Percentiles rank a stretch among this genome's conserved stretches.
These are phyloP conservation scores for Pterocarpus santalinus DNA, from an alignment of 306 rosid genomes.

Conservation along the genomic window DNA sequence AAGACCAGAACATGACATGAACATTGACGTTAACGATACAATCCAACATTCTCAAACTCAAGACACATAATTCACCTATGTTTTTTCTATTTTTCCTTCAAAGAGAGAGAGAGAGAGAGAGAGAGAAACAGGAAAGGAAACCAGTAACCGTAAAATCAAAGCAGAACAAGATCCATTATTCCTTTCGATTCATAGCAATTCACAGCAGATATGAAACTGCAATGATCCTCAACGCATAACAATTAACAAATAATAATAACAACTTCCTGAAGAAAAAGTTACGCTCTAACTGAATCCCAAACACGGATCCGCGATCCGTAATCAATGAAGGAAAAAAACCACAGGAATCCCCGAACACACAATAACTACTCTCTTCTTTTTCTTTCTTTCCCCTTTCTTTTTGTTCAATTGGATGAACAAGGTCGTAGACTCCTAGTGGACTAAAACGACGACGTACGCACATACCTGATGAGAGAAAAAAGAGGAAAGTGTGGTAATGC, in stretches of 20 bases:
- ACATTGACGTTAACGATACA: background rate
- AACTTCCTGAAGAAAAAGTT: background rate
- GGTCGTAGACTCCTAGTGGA: no score
- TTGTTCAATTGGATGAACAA: background rate
- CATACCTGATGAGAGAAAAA: slow-evolving; percentile 34
- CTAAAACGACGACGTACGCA: slow-evolving; percentile 31
- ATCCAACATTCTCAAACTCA: slow-evolving; percentile 15
- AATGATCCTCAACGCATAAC: slow-evolving; percentile 9
- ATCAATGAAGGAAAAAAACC: slow-evolving; percentile 27
- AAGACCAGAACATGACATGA: background rate
- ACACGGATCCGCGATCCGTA: slow-evolving; percentile 16
- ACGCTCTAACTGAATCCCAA: slow-evolving; percentile 8
- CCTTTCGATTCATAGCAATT: background rate
- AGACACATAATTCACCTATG: background rate
- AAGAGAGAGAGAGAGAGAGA: background rate
- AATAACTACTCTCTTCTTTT: background rate
- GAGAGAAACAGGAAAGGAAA: background rate
- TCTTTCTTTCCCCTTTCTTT: background rate
- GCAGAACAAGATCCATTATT: slow-evolving; percentile 20
- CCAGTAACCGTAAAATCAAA: background rate
- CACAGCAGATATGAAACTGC: slow-evolving; percentile 10
- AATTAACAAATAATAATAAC: background rate
- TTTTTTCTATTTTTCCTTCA: background rate
- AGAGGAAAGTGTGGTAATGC: background rate
- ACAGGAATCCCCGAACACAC: background rate